Conservation (phyloP, 768 basidiomycete species). For the Gymnopilus junonius region DNA sequence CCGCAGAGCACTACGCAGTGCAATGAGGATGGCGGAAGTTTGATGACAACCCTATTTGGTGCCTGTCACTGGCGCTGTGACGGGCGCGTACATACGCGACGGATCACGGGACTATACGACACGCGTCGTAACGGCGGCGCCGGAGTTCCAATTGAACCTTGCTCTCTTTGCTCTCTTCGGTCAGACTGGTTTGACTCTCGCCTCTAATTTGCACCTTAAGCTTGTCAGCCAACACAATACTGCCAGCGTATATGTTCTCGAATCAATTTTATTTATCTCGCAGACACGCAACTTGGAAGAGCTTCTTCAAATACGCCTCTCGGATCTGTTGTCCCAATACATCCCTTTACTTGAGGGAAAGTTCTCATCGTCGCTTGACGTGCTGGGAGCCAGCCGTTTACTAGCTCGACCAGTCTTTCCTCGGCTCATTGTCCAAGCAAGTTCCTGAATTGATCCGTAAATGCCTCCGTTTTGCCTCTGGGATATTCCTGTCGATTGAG, state of each 20-base stretch:
- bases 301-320: not conserved
- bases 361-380: not conserved
- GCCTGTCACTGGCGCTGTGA: not conserved
- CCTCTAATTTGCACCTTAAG: not conserved
- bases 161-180: not conserved
- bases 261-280: not conserved
- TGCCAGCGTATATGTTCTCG: no score
- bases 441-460: not conserved
- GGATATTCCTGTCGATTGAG: not conserved
- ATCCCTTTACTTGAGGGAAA: not conserved
- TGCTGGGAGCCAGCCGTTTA: not conserved
- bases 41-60: not conserved
- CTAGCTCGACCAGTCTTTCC: not conserved
- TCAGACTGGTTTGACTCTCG: no score
- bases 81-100: conserved; percentile 9
- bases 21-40: not conserved
- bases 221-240: no score
- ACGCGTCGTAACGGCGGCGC: not conserved
- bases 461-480: not conserved
- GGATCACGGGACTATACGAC: not conserved
- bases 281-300: not conserved
- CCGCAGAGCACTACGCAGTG: no score
- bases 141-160: not conserved
- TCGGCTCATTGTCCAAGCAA: not conserved
- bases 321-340: not conserved